Evolutionary conservation across 345 rosid species (phyloP).

Genomic region (Lumnitzera racemosa): DNA sequence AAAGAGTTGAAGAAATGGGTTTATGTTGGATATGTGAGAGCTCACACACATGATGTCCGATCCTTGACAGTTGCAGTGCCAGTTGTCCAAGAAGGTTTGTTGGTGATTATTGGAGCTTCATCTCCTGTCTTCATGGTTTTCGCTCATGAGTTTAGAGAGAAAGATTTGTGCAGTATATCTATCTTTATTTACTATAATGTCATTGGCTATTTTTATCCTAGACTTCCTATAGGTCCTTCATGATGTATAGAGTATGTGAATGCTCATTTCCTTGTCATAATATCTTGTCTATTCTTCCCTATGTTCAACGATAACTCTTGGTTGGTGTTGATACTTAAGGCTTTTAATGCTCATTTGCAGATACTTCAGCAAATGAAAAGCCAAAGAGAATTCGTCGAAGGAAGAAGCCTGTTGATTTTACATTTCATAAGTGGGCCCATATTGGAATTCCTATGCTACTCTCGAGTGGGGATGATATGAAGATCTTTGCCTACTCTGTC

Average conservation of each 20-base stretch:
- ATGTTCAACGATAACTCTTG: too few relatives aligned
- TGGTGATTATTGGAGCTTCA: too few relatives aligned
- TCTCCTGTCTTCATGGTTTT: too few relatives aligned
- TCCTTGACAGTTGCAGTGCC: slow-evolving; percentile 89
- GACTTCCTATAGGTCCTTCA: too few relatives aligned
- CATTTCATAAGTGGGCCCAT: slow-evolving; percentile 82
- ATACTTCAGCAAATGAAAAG: slow-evolving; percentile 44
- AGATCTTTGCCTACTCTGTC: slow-evolving; percentile 84
- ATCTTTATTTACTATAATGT: too few relatives aligned
- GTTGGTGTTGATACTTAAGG: background rate
- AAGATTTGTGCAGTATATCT: too few relatives aligned
- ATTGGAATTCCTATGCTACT: slow-evolving; percentile 93
- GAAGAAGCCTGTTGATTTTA: slow-evolving; percentile 54
- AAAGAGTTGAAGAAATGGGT: slow-evolving; percentile 66
- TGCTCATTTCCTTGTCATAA: too few relatives aligned
- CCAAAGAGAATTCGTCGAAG: slow-evolving; percentile 38
- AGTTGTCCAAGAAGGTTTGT: slow-evolving; percentile 69
- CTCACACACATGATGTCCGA: slow-evolving; percentile 91
- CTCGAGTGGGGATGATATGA: slow-evolving; percentile 92
- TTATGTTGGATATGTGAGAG: slow-evolving; percentile 71
- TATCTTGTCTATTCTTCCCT: too few relatives aligned
- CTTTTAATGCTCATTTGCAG: slow-evolving; percentile 29
- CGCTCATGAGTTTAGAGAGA: too few relatives aligned
- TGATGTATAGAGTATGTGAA: too few relatives aligned
- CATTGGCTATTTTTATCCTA: too few relatives aligned